Base-by-base conservation (phyloP, 495 filamentous ascomycete species). In the Tetracladium setigerum region DNA sequence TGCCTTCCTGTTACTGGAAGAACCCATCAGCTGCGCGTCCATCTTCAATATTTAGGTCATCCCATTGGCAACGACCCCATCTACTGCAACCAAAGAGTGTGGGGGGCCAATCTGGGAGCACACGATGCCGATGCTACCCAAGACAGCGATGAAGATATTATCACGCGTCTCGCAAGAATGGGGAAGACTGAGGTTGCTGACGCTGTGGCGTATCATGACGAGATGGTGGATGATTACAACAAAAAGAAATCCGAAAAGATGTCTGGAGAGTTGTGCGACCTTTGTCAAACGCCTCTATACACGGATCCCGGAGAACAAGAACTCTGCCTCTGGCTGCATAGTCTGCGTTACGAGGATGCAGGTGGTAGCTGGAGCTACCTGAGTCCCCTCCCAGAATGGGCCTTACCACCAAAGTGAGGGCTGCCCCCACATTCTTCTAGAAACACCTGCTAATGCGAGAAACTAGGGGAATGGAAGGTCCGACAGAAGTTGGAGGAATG, bases 31-130 rank as follows among this genome's bases (percentile, higher is more conserved):
- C 78, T 98, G 15, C 79, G 92, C 18, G 94, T 98, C 10, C 92
- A 98, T 58, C 76, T 98, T 1, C 92, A 98, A 58, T 95, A 85
- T 60, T 67, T 98, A 10, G 92, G 92, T 8, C 85, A 98, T 57
- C 94, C 92, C 2, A 96, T 98, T 56, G 78, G 84, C 41, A 97
- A 97, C 61, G 92, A 98, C 60, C 92, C 92, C 3, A 98, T 98
- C 50, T 98, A 98, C 63, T 88, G 85, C 55, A 97, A 97, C 58
- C 83, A 86, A 47, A 78, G 78, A 39, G 92, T 97, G 15, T 98
- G 94, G 72, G 94, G 94, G 2, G 70, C 80, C 1, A 73, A 78
- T 1, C 76, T 98, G 0, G 92, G 84, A 6, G 74, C 74, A 41
- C 77, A 83, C 41, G 86, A 90, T 49, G 67, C 74, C 27, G 75